phyloP scores from a whole-genome alignment of 202 grass and related monocot genomes.

The Carex arenaria region DNA sequence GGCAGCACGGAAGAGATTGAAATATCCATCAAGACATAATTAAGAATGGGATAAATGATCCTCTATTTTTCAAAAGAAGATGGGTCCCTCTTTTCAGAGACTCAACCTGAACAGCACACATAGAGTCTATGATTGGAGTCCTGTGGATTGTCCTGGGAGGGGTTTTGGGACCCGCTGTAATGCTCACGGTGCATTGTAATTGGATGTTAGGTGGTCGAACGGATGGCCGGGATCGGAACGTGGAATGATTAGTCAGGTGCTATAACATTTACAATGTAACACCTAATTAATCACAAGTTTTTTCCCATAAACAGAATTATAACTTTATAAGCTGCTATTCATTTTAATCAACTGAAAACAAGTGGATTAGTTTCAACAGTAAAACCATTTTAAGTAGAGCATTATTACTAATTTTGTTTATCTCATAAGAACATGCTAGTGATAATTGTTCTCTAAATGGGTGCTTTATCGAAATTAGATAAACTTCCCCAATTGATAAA shows the following conservation, averaged over 20 bases:
- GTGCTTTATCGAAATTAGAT: background rate
- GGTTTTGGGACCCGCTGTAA: background rate
- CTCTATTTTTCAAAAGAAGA: background rate
- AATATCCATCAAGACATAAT: background rate
- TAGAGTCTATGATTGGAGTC: background rate
- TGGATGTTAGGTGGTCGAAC: background rate
- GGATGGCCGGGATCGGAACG: background rate
- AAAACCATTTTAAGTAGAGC: background rate
- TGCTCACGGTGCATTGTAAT: background rate
- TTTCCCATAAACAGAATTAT: background rate
- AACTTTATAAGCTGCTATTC: background rate
- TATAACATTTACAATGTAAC: background rate
- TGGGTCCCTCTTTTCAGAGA: background rate
- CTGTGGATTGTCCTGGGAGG: background rate
- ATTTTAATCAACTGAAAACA: slow-evolving; percentile 3
- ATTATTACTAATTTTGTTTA: background rate
- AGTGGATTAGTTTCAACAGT: background rate
- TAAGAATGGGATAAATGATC: too few relatives aligned
- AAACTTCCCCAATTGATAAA: background rate
- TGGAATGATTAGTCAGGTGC: background rate
- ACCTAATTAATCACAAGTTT: background rate
- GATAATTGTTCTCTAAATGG: background rate
- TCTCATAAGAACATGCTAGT: background rate
- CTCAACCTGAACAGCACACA: background rate
- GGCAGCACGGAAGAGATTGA: background rate